These are phyloP conservation scores for Phialophora expanda DNA, from an alignment of 2,329 filamentous ascomycete species.

Conservation along the genomic window DNA sequence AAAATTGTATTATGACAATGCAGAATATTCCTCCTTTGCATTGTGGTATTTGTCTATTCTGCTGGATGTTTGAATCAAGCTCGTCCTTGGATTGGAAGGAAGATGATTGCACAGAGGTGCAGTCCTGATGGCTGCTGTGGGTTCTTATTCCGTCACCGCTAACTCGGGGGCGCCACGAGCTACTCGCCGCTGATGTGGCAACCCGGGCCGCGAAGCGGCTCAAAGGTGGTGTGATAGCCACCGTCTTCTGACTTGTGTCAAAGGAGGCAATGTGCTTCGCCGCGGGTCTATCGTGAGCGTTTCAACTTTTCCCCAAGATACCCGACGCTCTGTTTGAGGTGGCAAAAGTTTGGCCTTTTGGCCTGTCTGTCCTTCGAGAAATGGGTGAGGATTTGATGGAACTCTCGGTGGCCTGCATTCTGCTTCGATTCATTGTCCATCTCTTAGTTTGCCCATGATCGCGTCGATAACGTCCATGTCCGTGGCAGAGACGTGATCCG, in stretches of 20 bases:
- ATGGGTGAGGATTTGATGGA: neutral
- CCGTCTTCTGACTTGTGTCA: neutral
- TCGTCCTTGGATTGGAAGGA: neutral
- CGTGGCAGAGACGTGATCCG: constrained; percentile 72
- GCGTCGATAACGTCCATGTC: constrained; percentile 87
- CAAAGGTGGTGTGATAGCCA: constrained; percentile 3
- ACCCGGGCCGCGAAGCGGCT: neutral
- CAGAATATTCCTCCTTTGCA: constrained; percentile 6
- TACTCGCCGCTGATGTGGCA: neutral
- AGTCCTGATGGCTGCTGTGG: neutral
- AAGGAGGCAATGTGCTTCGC: neutral
- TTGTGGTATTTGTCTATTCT: neutral
- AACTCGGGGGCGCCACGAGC: neutral
- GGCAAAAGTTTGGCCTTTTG: neutral
- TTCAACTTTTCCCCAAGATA: constrained; percentile 2
- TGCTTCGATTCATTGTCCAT: constrained; percentile 21
- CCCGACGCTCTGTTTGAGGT: neutral
- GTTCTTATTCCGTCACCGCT: neutral
- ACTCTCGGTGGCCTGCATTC: neutral
- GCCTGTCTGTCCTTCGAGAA: neutral
- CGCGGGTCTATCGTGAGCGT: constrained; percentile 5
- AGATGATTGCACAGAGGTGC: neutral
- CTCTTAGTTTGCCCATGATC: constrained; percentile 68
- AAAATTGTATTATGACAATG: neutral
- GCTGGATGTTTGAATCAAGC: neutral